Evolutionary conservation across 2,329 filamentous ascomycete genomes (phyloP).

Genomic region (Achaetomium macrosporum): DNA sequence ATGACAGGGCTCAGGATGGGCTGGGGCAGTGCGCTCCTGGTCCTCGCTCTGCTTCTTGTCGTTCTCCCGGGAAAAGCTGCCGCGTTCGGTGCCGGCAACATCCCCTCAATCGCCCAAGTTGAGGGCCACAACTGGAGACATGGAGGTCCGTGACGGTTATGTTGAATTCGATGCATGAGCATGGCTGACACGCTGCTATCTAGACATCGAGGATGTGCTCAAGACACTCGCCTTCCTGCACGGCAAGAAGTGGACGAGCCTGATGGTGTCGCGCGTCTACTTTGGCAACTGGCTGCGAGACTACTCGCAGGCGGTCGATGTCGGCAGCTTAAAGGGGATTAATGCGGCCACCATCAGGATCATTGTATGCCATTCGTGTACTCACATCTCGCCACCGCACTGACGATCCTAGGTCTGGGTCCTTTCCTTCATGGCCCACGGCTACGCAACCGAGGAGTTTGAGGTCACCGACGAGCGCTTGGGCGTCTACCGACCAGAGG

Average conservation of each 20-base stretch:
- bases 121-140: constrained; percentile 66
- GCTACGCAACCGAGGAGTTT: constrained; percentile 80
- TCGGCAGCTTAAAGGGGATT: constrained; percentile 71
- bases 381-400: not conserved
- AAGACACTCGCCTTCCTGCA: constrained; percentile 70
- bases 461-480: constrained; percentile 76
- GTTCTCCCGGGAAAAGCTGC: constrained; percentile 50
- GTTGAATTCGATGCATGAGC: not conserved
- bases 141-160: constrained; percentile 42
- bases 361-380: constrained; percentile 31
- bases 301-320: constrained; percentile 78
- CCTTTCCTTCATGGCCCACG: constrained; percentile 73
- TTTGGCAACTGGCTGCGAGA: constrained; percentile 86
- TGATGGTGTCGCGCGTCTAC: constrained; percentile 72
- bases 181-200: not conserved
- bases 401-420: constrained; percentile 58
- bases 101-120: constrained; percentile 59
- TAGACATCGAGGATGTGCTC: constrained; percentile 76
- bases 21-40: constrained; percentile 48
- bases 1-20: constrained; percentile 46
- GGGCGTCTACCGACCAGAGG: constrained; percentile 73
- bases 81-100: constrained; percentile 66
- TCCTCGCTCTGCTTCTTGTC: constrained; percentile 48
- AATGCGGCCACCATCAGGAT: constrained; percentile 74
- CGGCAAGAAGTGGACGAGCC: constrained; percentile 78